phyloP scores from a whole-genome alignment of 352 stramenopile genomes.

The Globisporangium canariense region DNA sequence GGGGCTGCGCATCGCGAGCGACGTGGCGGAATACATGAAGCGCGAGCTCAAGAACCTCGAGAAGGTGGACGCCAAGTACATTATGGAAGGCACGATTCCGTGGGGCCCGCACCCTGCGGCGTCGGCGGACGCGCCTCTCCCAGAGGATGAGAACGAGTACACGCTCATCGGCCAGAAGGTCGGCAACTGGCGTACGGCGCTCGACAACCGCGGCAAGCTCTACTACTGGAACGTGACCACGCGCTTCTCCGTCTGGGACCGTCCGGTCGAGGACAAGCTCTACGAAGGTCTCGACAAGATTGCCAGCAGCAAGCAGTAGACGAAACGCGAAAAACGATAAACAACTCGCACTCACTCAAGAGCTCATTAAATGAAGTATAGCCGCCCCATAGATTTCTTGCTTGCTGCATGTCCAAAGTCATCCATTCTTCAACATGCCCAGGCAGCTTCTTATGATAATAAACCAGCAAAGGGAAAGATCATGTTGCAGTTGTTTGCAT shows the following conservation, averaged over 20 bases:
- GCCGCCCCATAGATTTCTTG: constrained; percentile 1
- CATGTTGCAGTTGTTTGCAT: not conserved
- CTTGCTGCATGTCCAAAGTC: not conserved
- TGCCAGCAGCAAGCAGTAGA: constrained; percentile 24
- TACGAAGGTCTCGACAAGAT: constrained; percentile 38
- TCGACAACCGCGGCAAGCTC: constrained; percentile 83
- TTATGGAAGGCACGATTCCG: constrained; percentile 70
- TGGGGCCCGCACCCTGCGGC: constrained; percentile 45
- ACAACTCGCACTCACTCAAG: not conserved
- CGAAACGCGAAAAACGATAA: not conserved
- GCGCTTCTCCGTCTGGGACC: constrained; percentile 79
- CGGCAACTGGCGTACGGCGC: constrained; percentile 80
- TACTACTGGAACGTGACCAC: constrained; percentile 89
- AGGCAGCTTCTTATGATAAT: not conserved
- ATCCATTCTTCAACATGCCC: no score
- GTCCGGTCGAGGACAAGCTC: constrained; percentile 54
- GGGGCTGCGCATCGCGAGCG: constrained; percentile 54
- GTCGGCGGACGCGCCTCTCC: constrained; percentile 2
- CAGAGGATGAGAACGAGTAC: constrained; percentile 48
- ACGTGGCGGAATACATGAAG: constrained; percentile 71
- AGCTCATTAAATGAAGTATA: constrained; percentile 15
- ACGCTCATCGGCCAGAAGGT: constrained; percentile 81
- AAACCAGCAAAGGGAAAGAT: not conserved
- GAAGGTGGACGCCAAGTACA: constrained; percentile 67
- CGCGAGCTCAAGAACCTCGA: constrained; percentile 79